Evolutionary conservation across 2,329 filamentous ascomycete species (phyloP).

Genomic region (Onygenales sp.): DNA sequence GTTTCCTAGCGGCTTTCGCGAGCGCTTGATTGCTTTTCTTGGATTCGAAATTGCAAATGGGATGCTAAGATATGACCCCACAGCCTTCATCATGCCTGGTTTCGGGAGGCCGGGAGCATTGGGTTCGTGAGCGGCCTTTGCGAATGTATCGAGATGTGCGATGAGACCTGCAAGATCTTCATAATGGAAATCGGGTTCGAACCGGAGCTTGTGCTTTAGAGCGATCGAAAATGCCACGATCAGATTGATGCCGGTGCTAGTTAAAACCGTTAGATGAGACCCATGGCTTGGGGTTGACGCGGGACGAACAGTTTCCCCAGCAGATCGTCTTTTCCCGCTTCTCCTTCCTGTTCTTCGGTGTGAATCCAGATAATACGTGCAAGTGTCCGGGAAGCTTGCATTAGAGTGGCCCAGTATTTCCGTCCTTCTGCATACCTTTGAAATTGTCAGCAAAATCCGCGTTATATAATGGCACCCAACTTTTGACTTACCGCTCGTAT

Average conservation of each 20-base stretch:
- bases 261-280: not conserved
- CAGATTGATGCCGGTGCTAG: slow-evolving; percentile 60
- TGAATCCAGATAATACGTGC: slow-evolving; percentile 77
- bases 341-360: slow-evolving; percentile 49
- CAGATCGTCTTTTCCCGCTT: slow-evolving; percentile 54
- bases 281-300: not conserved
- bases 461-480: not conserved
- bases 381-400: slow-evolving; percentile 47
- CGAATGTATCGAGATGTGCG: slow-evolving; percentile 65
- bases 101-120: slow-evolving; percentile 24
- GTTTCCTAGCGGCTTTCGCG: slow-evolving; percentile 65
- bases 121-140: slow-evolving; percentile 47
- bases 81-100: slow-evolving; percentile 50
- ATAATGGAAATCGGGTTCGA: slow-evolving; percentile 72
- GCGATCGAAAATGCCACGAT: slow-evolving; percentile 67
- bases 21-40: slow-evolving; percentile 64
- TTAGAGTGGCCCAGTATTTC: slow-evolving; percentile 54
- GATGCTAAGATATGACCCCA: slow-evolving; percentile 66
- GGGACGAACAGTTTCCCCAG: slow-evolving; percentile 52
- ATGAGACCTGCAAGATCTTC: slow-evolving; percentile 62
- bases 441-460: slow-evolving; percentile 1
- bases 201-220: slow-evolving; percentile 73
- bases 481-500: slow-evolving; percentile 51
- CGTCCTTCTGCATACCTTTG: slow-evolving; percentile 46
- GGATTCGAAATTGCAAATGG: slow-evolving; percentile 71